A percentile compares a stretch with the other conserved stretches of the same genome.
These are phyloP conservation scores for Phytophthora pinifolia DNA, from an alignment of 352 stramenopile species.

Conservation along the genomic window DNA sequence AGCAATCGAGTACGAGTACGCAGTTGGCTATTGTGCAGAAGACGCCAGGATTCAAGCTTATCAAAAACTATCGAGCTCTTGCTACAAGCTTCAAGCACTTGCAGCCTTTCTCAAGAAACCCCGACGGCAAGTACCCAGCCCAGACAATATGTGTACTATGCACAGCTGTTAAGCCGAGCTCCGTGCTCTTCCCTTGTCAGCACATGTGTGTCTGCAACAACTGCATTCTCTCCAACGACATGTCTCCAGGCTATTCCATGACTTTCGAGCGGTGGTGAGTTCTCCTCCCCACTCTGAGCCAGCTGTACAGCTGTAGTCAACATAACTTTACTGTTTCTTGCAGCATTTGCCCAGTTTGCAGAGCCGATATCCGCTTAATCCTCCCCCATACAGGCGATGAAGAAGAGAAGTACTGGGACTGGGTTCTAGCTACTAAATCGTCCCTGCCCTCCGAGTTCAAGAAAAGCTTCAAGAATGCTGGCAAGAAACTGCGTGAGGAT, in stretches of 20 bases:
- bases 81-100: conserved; percentile 40
- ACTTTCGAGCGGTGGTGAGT: too few species aligned
- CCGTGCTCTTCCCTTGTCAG: conserved; percentile 30
- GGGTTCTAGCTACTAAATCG: conserved; percentile 41
- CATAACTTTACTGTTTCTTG: too few species aligned
- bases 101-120: conserved; percentile 42
- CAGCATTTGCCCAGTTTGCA: conserved; percentile 56
- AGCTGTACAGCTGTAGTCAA: too few species aligned
- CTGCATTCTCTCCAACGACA: conserved; percentile 39
- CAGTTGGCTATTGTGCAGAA: background rate
- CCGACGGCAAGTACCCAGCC: conserved; percentile 34
- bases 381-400: conserved; percentile 45
- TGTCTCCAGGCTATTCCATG: conserved; percentile 13
- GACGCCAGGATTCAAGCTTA: conserved; percentile 11
- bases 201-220: conserved; percentile 55
- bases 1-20: background rate
- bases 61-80: conserved; percentile 47
- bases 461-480: conserved; percentile 43
- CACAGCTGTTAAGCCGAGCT: conserved; percentile 15
- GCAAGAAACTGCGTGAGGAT: conserved; percentile 2
- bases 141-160: conserved; percentile 43
- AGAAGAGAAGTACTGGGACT: conserved; percentile 56
- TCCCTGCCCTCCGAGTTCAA: conserved; percentile 42
- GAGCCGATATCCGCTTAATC: conserved; percentile 52
- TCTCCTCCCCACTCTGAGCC: too few species aligned